A percentile compares a stretch with the other conserved stretches of the same genome.
These are phyloP conservation scores for Sordaria brevicollis DNA, from an alignment of 495 filamentous ascomycete species.

Conservation along the genomic window DNA sequence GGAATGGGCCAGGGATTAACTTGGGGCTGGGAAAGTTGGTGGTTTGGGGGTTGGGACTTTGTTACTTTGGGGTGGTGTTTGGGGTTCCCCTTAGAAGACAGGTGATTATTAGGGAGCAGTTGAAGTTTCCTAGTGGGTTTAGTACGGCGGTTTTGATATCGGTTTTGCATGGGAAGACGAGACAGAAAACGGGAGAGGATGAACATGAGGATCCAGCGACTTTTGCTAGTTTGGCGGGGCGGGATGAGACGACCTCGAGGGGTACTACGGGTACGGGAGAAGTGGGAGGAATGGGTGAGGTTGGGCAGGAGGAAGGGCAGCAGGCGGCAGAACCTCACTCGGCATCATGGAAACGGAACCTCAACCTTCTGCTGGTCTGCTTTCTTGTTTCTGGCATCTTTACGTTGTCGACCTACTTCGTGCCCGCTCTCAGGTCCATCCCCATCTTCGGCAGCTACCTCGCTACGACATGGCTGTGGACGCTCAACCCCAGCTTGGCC, in stretches of 20 bases:
- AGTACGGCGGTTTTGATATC: slow-evolving; percentile 89
- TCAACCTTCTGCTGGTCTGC: slow-evolving; percentile 40
- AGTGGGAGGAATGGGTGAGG: slow-evolving; percentile 8
- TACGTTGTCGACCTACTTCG: slow-evolving; percentile 85
- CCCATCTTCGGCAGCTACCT: slow-evolving; percentile 72
- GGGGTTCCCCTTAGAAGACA: slow-evolving; percentile 67
- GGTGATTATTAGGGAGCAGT: slow-evolving; percentile 82
- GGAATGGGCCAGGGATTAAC: slow-evolving; percentile 56
- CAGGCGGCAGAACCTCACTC: slow-evolving; percentile 8
- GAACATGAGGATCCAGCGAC: slow-evolving; percentile 4
- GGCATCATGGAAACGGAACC: slow-evolving; percentile 42
- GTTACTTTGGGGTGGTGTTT: slow-evolving; percentile 93
- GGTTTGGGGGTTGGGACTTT: slow-evolving; percentile 82
- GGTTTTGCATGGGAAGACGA: slow-evolving; percentile 62
- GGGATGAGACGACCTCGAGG: slow-evolving; percentile 1
- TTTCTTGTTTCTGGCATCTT: slow-evolving; percentile 46
- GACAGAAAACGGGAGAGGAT: slow-evolving; percentile 1
- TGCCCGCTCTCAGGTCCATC: slow-evolving; percentile 73
- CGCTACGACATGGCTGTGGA: slow-evolving; percentile 84
- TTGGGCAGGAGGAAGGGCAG: slow-evolving; percentile 2
- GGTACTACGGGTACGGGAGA: slow-evolving; percentile 6
- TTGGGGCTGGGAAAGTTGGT: slow-evolving; percentile 67
- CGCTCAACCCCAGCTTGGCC: slow-evolving; percentile 86
- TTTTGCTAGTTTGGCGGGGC: slow-evolving; percentile 17
- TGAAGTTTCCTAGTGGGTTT: slow-evolving; percentile 90